A percentile compares a stretch with the other conserved stretches of the same genome.
Evolutionary conservation across 495 filamentous ascomycete genomes (phyloP).

Genomic region (Aspergillus funiculosus): DNA sequence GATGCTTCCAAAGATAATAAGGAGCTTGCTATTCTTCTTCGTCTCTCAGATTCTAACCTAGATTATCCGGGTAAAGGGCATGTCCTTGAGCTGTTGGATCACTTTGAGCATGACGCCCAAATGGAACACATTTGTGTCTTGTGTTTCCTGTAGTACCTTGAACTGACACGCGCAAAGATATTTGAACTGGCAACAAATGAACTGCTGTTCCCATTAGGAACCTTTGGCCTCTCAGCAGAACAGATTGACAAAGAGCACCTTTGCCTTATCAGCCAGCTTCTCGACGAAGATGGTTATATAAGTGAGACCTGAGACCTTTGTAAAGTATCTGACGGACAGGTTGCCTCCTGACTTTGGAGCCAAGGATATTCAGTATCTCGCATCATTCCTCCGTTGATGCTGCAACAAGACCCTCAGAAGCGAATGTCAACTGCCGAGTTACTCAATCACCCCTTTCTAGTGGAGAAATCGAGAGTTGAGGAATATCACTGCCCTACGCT

Average conservation of each 20-base stretch:
- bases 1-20: constrained; percentile 11
- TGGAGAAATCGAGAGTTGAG: background rate
- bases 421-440: constrained; percentile 12
- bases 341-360: constrained; percentile 18
- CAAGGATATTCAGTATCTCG: constrained; percentile 9
- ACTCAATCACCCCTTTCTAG: constrained; percentile 18
- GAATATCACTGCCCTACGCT: too few relatives aligned
- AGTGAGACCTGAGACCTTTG: constrained; percentile 8
- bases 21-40: constrained; percentile 10
- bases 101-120: constrained; percentile 41
- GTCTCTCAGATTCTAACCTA: background rate
- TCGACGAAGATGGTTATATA: constrained; percentile 1
- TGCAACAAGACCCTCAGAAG: constrained; percentile 14
- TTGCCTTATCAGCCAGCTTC: constrained; percentile 8
- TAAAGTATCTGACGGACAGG: constrained; percentile 10
- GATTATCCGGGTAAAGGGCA: constrained; percentile 27
- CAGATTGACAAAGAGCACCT: constrained; percentile 12
- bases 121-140: constrained; percentile 45
- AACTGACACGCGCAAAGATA: constrained; percentile 11
- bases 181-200: constrained; percentile 25
- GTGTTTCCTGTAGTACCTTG: constrained; percentile 29
- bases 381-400: constrained; percentile 17
- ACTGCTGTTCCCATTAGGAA: constrained; percentile 19
- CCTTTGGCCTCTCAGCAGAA: constrained; percentile 15
- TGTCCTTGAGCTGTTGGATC: constrained; percentile 36